A percentile compares a stretch with the other conserved stretches of the same genome.
Evolutionary conservation across 768 basidiomycete genomes (phyloP).

Genomic region (Boletus bicolor): DNA sequence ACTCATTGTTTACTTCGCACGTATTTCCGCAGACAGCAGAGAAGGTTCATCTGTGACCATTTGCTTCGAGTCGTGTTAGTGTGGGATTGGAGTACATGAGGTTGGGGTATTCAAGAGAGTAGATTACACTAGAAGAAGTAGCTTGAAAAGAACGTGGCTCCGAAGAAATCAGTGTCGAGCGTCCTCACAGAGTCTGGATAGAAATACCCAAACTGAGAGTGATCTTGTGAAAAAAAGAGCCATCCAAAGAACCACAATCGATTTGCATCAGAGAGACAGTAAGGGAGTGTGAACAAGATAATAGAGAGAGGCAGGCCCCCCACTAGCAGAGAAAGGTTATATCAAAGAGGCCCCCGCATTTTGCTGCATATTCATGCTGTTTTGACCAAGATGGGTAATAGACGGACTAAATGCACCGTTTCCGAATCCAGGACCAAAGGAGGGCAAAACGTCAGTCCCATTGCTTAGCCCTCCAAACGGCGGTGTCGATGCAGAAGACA

Average conservation of each 20-base stretch:
- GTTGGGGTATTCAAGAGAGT: slow-evolving; percentile 18
- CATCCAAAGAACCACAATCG: slow-evolving; percentile 3
- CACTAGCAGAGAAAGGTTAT: slow-evolving; percentile 29
- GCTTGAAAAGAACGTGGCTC: slow-evolving; percentile 3
- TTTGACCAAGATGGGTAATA: slow-evolving; percentile 21
- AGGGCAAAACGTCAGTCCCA: slow-evolving; percentile 1
- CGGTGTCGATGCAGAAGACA: slow-evolving; percentile 27
- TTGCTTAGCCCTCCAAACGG: slow-evolving; percentile 22
- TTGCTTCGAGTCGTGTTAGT: background rate
- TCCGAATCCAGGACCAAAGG: slow-evolving; percentile 18
- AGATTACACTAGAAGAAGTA: slow-evolving; percentile 21
- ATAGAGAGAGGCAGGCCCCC: background rate
- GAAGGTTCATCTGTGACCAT: background rate
- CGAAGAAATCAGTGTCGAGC: slow-evolving; percentile 4
- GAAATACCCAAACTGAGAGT: slow-evolving; percentile 11
- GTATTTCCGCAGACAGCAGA: background rate
- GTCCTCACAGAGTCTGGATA: slow-evolving; percentile 1
- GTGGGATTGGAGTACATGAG: slow-evolving; percentile 5
- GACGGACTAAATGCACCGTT: slow-evolving; percentile 22
- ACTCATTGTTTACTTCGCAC: no score
- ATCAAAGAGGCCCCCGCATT: slow-evolving; percentile 49
- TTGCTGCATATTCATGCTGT: slow-evolving; percentile 29
- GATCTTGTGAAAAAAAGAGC: background rate
- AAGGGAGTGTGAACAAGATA: background rate
- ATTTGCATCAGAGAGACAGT: background rate